Evolutionary conservation across 306 rosid species (phyloP), one percentile per base, ranked within the genome.

Genomic region (Trichosanthes cucumerina): DNA sequence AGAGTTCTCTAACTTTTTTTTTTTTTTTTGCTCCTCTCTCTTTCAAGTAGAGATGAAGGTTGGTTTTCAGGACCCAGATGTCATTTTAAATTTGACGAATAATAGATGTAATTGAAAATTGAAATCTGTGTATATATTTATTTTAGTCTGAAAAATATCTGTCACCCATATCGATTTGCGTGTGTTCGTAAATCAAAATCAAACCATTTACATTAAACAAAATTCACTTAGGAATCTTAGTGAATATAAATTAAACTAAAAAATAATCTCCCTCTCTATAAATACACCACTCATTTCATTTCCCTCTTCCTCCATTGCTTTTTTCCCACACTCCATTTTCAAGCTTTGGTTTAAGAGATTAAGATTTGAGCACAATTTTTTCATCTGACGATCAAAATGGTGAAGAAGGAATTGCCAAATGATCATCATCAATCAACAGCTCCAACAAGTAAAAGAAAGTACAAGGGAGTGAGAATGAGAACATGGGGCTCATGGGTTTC

Each of bases 401-500:
- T 79, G 65, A 87, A 88, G 46, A 49, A 79, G 46, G 49, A 49
- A 63, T 63, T 33, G 13, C 26, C 47, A 11, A 68, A 23, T 58
- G 70, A 63, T 33, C 13, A 16, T 10, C 86, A 80, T 41, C 23
- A 62, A 36, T 62, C 79, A 8, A 41, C 86, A 21, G 79, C 79
- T 31, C 54, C 75, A 82, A 84, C 76, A 46, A 71, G 75, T 19
- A 88, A 87, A 56, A 89, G 79, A 81, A 93, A 94, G 91, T 96
- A 82, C 88, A 96, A 90, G 84, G 99, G 99, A 80, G 99, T 96
- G 24, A 91, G 99, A 86, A 96, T 92, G 98, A 92, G 99, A 66
- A 92, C 91, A 49, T 96, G 99, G 99, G 99, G 99, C 0, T 96
- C 99, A 21, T 96, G 92, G 93, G 99, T 96, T 0, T 92, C 99